Evolutionary conservation across 1,284 basidiomycete genomes (phyloP), one percentile per base, ranked within the genome.

Genomic region (Leccinum ambiguum): DNA sequence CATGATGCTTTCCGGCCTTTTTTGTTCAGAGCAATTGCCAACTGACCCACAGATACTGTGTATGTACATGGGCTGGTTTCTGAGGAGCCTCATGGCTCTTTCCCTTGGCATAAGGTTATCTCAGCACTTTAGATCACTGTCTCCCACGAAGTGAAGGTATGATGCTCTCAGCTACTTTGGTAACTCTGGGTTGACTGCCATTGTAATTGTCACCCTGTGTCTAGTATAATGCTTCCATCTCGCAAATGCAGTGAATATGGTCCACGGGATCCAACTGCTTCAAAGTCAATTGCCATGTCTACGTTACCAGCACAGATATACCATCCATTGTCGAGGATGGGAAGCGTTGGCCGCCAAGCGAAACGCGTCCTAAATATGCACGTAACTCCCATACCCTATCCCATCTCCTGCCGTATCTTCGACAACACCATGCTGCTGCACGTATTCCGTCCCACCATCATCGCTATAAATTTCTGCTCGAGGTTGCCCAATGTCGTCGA

Each of bases 401-500:
- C 18, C n/a, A 48, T 48, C 9, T 18, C 18, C 6, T 50, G 4
- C 5, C 58, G 48, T 65, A 72, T 74, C 66, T 62, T 48, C 36
- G 39, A 56, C 8, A 4, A 6, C 14, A 45, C 59, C 69, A 66
- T 64, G 63, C 65, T 64, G 65, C 30, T 41, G 5, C 61, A 48
- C 14, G 59, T 30, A 36, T 61, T 64, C 23, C 36, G 23, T 69
- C 69, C 61, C 71, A 74, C 63, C 59, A 14, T 10, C 9, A 7
- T 58, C 16, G 26, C 43, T 45, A 68, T 73, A 72, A 71, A 69
- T n/a, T 23, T 18, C 39, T 41, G 33, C 21, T 41, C 2, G 10
- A 5, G 7, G 26, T 56, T 30, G 18, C 4, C 30, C 39, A 18
- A 63, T 39, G 13, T 11, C 1, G 3, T 59, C 41, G 14, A 61